Conservation (phyloP, 2,329 filamentous ascomycete species). For the Lasiodiplodia hormozganensis region DNA sequence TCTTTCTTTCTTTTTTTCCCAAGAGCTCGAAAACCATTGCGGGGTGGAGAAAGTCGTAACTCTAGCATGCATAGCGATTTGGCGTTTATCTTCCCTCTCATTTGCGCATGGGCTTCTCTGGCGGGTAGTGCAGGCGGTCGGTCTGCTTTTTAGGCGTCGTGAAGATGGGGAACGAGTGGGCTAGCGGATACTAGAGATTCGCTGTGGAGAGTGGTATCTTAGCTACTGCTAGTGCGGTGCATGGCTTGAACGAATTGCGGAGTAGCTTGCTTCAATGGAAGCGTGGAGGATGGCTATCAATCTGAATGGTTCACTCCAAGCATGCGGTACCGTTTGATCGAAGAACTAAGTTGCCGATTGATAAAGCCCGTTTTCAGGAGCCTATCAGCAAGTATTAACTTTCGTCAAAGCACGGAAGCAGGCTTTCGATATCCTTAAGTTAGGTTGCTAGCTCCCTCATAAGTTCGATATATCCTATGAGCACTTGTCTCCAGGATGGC, state of each 20-base stretch:
- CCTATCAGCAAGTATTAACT: too few relatives aligned
- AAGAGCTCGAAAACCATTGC: not conserved
- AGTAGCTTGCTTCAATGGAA: not conserved
- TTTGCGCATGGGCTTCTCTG: not conserved
- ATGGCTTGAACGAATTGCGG: not conserved
- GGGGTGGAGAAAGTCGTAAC: not conserved
- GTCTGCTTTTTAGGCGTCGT: not conserved
- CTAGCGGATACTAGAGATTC: not conserved
- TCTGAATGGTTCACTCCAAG: not conserved
- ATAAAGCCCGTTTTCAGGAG: too few relatives aligned
- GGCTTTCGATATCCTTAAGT: too few relatives aligned
- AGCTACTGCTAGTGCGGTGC: not conserved
- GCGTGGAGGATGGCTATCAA: not conserved
- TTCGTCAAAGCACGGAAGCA: too few relatives aligned
- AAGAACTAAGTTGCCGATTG: too few relatives aligned
- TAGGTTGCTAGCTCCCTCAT: too few relatives aligned
- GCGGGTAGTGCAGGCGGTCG: too few relatives aligned
- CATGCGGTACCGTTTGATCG: not conserved
- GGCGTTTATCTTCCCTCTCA: not conserved
- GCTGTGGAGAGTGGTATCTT: not conserved
- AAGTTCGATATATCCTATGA: too few relatives aligned
- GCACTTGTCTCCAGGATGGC: too few relatives aligned
- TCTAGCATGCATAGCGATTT: slow-evolving; percentile 15
- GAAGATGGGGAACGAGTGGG: not conserved
- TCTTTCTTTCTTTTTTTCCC: not conserved